Percentiles rank a stretch among this genome's conserved stretches.
These are phyloP conservation scores for Odontarrhena argentea DNA, from an alignment of 345 rosid species.

Conservation along the genomic window DNA sequence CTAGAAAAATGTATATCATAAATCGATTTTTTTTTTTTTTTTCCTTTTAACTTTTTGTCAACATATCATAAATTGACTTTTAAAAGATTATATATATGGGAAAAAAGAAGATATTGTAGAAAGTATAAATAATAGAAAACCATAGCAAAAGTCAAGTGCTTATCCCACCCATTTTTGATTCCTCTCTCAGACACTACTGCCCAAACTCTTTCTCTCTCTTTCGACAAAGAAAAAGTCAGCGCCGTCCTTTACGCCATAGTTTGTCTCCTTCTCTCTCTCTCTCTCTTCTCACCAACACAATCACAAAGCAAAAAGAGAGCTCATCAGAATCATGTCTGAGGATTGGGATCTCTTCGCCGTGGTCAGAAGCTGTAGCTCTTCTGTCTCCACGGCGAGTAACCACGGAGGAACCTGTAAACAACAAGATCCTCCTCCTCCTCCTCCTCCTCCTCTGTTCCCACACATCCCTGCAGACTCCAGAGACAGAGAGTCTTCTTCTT, in stretches of 20 bases:
- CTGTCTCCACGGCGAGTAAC: constrained; percentile 29
- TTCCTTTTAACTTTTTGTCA: too few relatives aligned
- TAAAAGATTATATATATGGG: too few relatives aligned
- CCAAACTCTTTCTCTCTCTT: constrained; percentile 38
- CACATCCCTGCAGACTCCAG: constrained; percentile 27
- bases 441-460: constrained; percentile 39
- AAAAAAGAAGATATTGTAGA: background rate
- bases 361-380: constrained; percentile 64
- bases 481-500: constrained; percentile 29
- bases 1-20: too few relatives aligned
- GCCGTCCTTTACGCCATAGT: constrained; percentile 52
- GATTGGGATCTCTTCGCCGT: constrained; percentile 89
- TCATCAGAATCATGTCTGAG: constrained; percentile 40
- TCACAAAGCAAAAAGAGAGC: background rate
- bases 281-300: constrained; percentile 22
- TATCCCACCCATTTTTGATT: constrained; percentile 27
- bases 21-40: too few relatives aligned
- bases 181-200: constrained; percentile 7
- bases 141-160: constrained; percentile 48
- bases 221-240: constrained; percentile 67
- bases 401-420: constrained; percentile 43
- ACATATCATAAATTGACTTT: too few relatives aligned
- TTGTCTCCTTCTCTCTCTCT: constrained; percentile 42
- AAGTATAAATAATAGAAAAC: constrained; percentile 59
- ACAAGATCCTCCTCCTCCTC: constrained; percentile 31